Base-by-base conservation (phyloP, 139 green algal species). In the Closterium sp. region DNA sequence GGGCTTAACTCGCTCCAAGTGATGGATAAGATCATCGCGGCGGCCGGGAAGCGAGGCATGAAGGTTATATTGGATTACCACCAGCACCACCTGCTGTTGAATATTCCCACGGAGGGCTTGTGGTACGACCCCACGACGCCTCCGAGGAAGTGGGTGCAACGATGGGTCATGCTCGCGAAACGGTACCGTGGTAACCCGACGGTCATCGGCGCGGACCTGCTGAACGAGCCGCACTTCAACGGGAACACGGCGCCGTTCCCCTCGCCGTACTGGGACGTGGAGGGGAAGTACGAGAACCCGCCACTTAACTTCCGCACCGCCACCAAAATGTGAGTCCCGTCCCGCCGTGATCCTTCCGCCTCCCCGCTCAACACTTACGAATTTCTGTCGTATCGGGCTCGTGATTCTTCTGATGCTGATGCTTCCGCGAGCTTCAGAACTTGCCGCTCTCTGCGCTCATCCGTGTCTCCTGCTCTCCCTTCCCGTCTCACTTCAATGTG, bases 51-150 rank as follows among this genome's bases (percentile, higher is more conserved):
- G 36, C 33, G 33, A 28, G 85, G 85, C 33, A 83, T 93, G 23
- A 91, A 91, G 34, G 85, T 93, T 23, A 36, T 93, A 34, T 36
- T 93, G 34, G 90, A 93, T 87, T 93, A 90, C 90, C 85, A 93
- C n/a, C 84, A 87, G 2, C 16, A 90, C 9, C 30, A 38, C n/a
- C n/a, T 86, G 16, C 35, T 30, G 25, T 8, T 38, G 8, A 28
- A n/a, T 19, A 16, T 76, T 76, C 33, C 84, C 84, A 36, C 84
- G 85, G 35, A 34, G 8, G 90, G 90, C 2, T 33, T 93, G 2
- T 93, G 90, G 90, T 93, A 84, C 3, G 85, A 90, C 85, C 34
- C 34, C 81, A 91, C 84, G 21, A 38, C 34, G 23, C 34, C 90
- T 32, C 85, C 90, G 90, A 34, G 4, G 8, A 25, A 33, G 34